Evolutionary conservation across 257 asterid species (phyloP).

Genomic region (Lycium barbarum): DNA sequence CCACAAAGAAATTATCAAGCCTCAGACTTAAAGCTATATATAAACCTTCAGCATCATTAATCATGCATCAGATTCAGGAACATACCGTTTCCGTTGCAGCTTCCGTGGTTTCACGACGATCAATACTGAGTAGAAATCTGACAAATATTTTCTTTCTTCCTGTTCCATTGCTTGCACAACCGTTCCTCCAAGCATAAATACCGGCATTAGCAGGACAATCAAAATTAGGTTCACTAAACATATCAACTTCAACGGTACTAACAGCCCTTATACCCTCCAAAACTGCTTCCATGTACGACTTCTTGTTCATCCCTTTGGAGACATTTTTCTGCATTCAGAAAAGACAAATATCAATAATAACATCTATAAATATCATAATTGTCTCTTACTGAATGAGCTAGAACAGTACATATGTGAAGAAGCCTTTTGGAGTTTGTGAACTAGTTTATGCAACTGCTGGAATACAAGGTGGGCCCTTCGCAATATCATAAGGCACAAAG

Average conservation of each 20-base stretch:
- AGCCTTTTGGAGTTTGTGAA: background rate
- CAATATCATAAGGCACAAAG: background rate
- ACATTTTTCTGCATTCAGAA: conserved; percentile 64
- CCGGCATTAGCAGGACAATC: conserved; percentile 41
- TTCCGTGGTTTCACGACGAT: conserved; percentile 86
- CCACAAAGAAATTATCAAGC: conserved; percentile 32
- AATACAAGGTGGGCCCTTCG: background rate
- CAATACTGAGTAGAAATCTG: conserved; percentile 88
- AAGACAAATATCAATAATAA: background rate
- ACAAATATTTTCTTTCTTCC: conserved; percentile 72
- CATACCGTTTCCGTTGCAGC: conserved; percentile 96
- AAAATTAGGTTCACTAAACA: conserved; percentile 42
- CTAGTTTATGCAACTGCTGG: background rate
- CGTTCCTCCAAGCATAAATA: conserved; percentile 28
- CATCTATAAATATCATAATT: background rate
- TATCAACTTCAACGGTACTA: conserved; percentile 57
- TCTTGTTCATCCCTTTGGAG: conserved; percentile 88
- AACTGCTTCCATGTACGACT: conserved; percentile 86
- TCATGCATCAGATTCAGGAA: conserved; percentile 22
- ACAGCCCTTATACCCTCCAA: conserved; percentile 78
- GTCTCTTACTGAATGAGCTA: background rate
- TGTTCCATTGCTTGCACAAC: conserved; percentile 36
- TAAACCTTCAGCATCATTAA: background rate
- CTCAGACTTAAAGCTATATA: conserved; percentile 25
- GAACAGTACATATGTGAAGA: background rate